Evolutionary conservation across 495 filamentous ascomycete genomes (phyloP).

Genomic region (Aspergillus cavernicola): DNA sequence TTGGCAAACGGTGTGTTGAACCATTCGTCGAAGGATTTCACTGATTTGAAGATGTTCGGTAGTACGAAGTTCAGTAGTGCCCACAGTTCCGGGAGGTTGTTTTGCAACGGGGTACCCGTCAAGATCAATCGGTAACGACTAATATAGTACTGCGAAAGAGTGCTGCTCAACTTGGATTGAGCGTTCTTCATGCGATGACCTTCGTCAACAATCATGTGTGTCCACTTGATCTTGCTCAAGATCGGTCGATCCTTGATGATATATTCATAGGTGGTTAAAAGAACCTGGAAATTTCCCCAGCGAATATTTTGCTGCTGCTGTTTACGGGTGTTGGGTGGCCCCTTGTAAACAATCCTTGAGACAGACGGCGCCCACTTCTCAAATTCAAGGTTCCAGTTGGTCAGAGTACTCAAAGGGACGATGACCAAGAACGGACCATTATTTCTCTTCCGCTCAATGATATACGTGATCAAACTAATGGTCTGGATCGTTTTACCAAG

Average conservation of each 20-base stretch:
- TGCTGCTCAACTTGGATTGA: conserved; percentile 93
- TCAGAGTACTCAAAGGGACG: conserved; percentile 91
- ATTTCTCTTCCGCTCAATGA: conserved; percentile 93
- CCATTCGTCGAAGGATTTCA: conserved; percentile 99
- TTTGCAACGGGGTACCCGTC: conserved; percentile 95
- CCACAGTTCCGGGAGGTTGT: conserved; percentile 96
- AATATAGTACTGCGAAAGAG: conserved; percentile 89
- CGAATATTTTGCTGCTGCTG: conserved; percentile 90
- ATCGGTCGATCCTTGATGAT: conserved; percentile 98
- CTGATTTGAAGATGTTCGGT: conserved; percentile 98
- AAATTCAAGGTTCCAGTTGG: conserved; percentile 98
- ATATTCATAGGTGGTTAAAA: conserved; percentile 97
- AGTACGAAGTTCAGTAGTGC: conserved; percentile 96
- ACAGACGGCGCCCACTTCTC: conserved; percentile 97
- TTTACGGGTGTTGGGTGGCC: conserved; percentile 84
- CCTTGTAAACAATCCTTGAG: conserved; percentile 89
- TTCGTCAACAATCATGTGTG: conserved; percentile 99
- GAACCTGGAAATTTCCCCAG: conserved; percentile 91
- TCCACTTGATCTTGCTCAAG: conserved; percentile 96
- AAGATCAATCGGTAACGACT: conserved; percentile 94
- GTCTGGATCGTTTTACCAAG: conserved; percentile 99
- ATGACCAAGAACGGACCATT: conserved; percentile 94
- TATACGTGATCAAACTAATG: conserved; percentile 93
- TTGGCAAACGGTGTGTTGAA: conserved; percentile 99
- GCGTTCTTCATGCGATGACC: conserved; percentile 99